phyloP scores from a whole-genome alignment of 345 rosid species.

The Syzygium aqueum region DNA sequence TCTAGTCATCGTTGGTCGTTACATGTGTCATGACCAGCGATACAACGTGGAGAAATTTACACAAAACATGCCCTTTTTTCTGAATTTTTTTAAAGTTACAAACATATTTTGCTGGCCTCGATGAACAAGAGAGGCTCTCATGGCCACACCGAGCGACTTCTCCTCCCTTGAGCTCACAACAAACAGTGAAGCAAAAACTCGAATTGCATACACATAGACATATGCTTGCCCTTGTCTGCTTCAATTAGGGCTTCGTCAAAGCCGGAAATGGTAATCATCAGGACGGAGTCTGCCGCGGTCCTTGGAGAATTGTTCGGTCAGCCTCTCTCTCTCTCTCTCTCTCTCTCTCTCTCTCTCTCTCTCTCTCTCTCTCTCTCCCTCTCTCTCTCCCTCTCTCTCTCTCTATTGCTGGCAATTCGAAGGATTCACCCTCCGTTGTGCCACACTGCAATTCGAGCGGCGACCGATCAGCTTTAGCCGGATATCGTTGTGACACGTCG shows the following conservation, averaged over 20 bases:
- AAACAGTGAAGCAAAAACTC: not conserved
- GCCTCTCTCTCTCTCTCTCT: slow-evolving; percentile 4
- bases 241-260: not conserved
- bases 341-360: too few species aligned
- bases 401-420: too few species aligned
- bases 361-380: too few species aligned
- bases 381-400: too few species aligned
- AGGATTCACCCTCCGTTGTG: not conserved
- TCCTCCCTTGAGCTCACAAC: not conserved
- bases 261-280: slow-evolving; percentile 43
- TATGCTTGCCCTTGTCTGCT: not conserved
- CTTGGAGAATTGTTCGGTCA: slow-evolving; percentile 23
- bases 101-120: not conserved
- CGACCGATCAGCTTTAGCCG: slow-evolving; percentile 25
- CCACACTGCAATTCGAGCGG: not conserved
- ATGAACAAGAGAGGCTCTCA: not conserved
- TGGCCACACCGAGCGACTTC: not conserved
- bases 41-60: not conserved
- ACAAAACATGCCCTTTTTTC: not conserved
- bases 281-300: slow-evolving; percentile 31
- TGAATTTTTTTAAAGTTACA: not conserved
- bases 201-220: not conserved
- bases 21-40: not conserved
- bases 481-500: slow-evolving; percentile 45
- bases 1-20: not conserved